Percentiles rank a stretch among this genome's conserved stretches.
Evolutionary conservation across 208 protist genomes (phyloP).

Genomic region (Crithidia fasciculata): DNA sequence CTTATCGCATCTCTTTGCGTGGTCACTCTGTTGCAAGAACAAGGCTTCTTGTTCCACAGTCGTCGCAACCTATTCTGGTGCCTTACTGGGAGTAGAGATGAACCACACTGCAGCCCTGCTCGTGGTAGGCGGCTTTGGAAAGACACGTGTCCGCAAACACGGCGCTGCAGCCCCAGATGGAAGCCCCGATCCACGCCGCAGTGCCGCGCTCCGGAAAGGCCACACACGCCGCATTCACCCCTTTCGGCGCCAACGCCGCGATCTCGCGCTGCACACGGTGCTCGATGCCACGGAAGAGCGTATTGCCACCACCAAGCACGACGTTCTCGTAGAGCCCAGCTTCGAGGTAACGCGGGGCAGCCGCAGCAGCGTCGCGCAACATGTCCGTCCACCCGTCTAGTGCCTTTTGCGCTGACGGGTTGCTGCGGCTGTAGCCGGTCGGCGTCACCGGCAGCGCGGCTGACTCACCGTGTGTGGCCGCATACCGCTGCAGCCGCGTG

Average conservation of each 20-base stretch:
- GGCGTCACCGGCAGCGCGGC: conserved; percentile 37
- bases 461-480: conserved; percentile 23
- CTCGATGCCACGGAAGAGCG: conserved; percentile 78
- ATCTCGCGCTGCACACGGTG: conserved; percentile 84
- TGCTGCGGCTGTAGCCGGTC: conserved; percentile 50
- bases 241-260: conserved; percentile 15
- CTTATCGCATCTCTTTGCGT: too few relatives aligned
- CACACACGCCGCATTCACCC: conserved; percentile 48
- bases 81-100: conserved; percentile 62
- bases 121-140: conserved; percentile 84
- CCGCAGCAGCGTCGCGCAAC: conserved; percentile 57
- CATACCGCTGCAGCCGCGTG: conserved; percentile 43
- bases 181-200: conserved; percentile 89
- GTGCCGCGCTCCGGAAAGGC: conserved; percentile 81
- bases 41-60: too few relatives aligned
- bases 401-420: conserved; percentile 19
- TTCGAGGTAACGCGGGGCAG: conserved; percentile 42
- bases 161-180: conserved; percentile 73
- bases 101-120: conserved; percentile 68
- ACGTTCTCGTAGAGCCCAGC: conserved; percentile 86
- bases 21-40: too few relatives aligned
- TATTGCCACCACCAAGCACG: conserved; percentile 95
- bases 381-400: conserved; percentile 56
- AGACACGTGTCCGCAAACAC: conserved; percentile 78
- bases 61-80: too few relatives aligned